Conservation (phyloP, 2,329 filamentous ascomycete species). For the Knufia fluminis region DNA sequence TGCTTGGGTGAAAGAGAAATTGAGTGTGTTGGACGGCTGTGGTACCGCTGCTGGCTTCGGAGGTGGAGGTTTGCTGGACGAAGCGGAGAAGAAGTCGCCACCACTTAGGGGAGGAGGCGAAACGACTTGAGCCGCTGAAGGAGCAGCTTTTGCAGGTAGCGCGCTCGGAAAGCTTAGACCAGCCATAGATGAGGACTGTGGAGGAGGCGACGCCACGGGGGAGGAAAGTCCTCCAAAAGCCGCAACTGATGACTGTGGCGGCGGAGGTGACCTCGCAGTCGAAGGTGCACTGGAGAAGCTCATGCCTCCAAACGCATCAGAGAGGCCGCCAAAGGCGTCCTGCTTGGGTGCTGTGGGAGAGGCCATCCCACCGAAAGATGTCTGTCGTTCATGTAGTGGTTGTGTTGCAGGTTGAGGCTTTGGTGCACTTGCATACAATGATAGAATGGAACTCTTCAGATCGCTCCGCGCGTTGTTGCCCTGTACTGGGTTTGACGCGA, state of each 20-base stretch:
- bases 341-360: conserved; percentile 45
- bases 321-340: conserved; percentile 55
- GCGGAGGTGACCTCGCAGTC: conserved; percentile 33
- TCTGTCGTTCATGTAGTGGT: conserved; percentile 47
- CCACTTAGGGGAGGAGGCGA: conserved; percentile 50
- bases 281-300: conserved; percentile 47
- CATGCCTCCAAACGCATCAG: conserved; percentile 69
- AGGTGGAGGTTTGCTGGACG: conserved; percentile 47
- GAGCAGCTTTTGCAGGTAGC: conserved; percentile 29
- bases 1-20: conserved; percentile 59
- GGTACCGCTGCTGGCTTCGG: conserved; percentile 38
- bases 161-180: conserved; percentile 35
- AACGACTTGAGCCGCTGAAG: conserved; percentile 39
- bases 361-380: conserved; percentile 61
- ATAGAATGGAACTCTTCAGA: conserved; percentile 93
- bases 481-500: conserved; percentile 53
- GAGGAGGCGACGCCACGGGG: background rate
- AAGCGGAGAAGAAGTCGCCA: conserved; percentile 73
- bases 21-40: conserved; percentile 47
- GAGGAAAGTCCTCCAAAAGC: conserved; percentile 46
- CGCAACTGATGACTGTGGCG: conserved; percentile 31
- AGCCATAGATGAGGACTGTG: conserved; percentile 6
- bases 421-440: conserved; percentile 77
- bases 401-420: conserved; percentile 56
- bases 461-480: conserved; percentile 72